Evolutionary conservation across 1,284 basidiomycete genomes (phyloP), one percentile per base, ranked within the genome.

Genomic region (Ustilago hordei): DNA sequence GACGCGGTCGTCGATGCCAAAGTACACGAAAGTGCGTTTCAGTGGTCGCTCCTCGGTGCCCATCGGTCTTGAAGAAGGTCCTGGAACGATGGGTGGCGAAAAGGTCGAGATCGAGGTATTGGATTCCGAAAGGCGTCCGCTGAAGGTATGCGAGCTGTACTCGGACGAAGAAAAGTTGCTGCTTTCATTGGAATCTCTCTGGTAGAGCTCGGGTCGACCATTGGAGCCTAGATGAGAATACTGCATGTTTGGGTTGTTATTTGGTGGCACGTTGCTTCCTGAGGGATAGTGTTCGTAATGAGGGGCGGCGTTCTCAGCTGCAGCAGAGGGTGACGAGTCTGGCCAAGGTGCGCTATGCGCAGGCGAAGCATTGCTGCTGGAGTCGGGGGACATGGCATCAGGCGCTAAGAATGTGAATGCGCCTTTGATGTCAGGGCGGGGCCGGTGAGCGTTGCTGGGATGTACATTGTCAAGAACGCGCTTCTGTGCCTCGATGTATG

Each of bases 401-500:
- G 60, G 60, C 11, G 69, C 38, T 11, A 60, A 47, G 31, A 67
- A 66, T 1, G 64, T 57, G 54, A 64, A 67, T 32, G 56, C 52
- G 7, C 32, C 43, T 34, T 72, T 64, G 34, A 48, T 55, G n/a
- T 32, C 57, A 56, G 36, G 17, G 34, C 34, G 13, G 12, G 60
- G 60, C 9, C 53, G 56, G 17, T 31, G 17, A 1, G 0, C 19
- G 38, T 67, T 47, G 36, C 2, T n/a, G 28, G 53, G 41, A 28
- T 64, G 67, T 9, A 50, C 17, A 9, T 75, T 61, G 48, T 69
- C 64, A 11, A 70, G 55, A 19, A 55, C 64, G 7, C 68, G 68
- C 54, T 69, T 68, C 58, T 78, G 64, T 3, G 78, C 75, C 47
- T 71, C 75, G 13, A 80, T 71, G 53, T 80, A 78, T 0, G 78